Percentiles rank a stretch among this genome's conserved stretches.
Evolutionary conservation across 108 stramenopile species (phyloP).

Genomic region (Epithemia pelagica): DNA sequence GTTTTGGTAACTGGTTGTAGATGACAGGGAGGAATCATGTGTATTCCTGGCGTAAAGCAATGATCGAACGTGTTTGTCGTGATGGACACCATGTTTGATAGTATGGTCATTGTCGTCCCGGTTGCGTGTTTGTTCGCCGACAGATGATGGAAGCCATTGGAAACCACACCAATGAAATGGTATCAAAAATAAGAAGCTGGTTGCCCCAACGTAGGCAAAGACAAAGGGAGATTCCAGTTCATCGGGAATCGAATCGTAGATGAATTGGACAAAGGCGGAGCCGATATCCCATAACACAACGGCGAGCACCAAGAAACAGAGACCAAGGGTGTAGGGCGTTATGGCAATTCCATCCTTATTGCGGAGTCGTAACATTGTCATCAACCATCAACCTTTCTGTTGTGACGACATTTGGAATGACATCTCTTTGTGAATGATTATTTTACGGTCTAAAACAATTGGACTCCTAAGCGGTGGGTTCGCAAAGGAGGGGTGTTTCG

Average conservation of each 20-base stretch:
- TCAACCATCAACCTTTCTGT: too few relatives aligned
- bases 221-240: conserved; percentile 21
- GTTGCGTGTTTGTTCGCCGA: neutral
- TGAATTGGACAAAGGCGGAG: conserved; percentile 20
- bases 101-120: neutral
- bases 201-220: conserved; percentile 26
- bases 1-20: neutral
- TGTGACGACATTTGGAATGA: too few relatives aligned
- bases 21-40: neutral
- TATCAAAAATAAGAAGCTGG: conserved; percentile 10
- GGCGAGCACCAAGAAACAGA: conserved; percentile 73
- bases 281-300: conserved; percentile 78
- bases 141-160: too few relatives aligned
- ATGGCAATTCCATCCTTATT: too few relatives aligned
- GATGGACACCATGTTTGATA: conserved; percentile 6
- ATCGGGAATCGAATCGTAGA: conserved; percentile 3
- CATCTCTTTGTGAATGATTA: too few relatives aligned
- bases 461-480: too few relatives aligned
- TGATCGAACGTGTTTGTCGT: too few relatives aligned
- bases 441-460: too few relatives aligned
- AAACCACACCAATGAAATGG: conserved; percentile 5
- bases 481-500: too few relatives aligned
- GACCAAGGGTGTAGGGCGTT: conserved; percentile 56
- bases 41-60: too few relatives aligned
- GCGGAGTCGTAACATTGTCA: too few relatives aligned